These are phyloP conservation scores for Dryas integrifolia DNA, from an alignment of 331 rosid genomes.

Conservation along the genomic window DNA sequence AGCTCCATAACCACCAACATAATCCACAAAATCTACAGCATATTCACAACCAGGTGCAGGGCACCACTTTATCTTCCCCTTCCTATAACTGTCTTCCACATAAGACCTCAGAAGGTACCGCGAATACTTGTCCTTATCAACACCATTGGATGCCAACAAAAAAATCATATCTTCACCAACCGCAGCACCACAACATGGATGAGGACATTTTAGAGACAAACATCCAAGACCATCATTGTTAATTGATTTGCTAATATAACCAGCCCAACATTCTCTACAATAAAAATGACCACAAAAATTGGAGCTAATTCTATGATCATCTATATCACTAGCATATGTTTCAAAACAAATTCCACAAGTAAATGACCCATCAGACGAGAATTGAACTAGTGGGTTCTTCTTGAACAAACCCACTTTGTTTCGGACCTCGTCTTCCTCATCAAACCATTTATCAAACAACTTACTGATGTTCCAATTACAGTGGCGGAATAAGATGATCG, in stretches of 20 bases:
- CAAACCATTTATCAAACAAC: conserved; percentile 37
- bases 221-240: conserved; percentile 31
- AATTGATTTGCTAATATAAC: conserved; percentile 26
- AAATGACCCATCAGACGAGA: not conserved
- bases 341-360: conserved; percentile 38
- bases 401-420: conserved; percentile 27
- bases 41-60: conserved; percentile 30
- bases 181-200: conserved; percentile 24
- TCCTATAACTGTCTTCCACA: conserved; percentile 26
- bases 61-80: conserved; percentile 30
- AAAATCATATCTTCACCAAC: conserved; percentile 25
- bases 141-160: not conserved
- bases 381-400: not conserved
- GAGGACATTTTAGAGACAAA: conserved; percentile 24
- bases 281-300: conserved; percentile 35
- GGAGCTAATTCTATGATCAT: conserved; percentile 8
- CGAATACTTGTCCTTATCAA: conserved; percentile 15
- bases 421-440: conserved; percentile 29
- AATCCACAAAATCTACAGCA: conserved; percentile 21
- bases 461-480: conserved; percentile 28
- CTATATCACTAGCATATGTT: not conserved
- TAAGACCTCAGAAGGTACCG: conserved; percentile 23
- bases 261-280: conserved; percentile 38
- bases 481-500: conserved; percentile 33
- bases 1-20: not conserved